Conservation (phyloP, 768 basidiomycete genomes). For the Serendipita sp. region DNA sequence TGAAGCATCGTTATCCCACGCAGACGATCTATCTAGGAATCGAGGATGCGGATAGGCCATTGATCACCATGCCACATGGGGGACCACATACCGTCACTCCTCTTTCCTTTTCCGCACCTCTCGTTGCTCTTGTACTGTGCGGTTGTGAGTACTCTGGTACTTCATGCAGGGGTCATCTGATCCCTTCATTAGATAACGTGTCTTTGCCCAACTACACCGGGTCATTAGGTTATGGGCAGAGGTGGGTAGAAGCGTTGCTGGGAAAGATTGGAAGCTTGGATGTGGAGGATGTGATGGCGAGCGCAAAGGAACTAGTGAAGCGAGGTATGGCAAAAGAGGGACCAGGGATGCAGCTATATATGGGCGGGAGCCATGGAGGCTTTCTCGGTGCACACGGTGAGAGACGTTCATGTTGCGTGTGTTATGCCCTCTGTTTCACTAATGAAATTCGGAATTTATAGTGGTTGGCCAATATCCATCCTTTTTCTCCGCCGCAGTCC, state of each 20-base stretch:
- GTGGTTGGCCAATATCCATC: constrained; percentile 50
- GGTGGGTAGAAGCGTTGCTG: constrained; percentile 35
- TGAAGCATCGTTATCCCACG: neutral
- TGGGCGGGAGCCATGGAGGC: constrained; percentile 59
- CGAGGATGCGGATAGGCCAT: constrained; percentile 17
- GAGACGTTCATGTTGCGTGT: constrained; percentile 15
- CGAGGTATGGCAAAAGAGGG: constrained; percentile 34
- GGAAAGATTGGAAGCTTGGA: constrained; percentile 51
- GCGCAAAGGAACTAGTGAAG: constrained; percentile 34
- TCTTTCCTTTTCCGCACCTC: constrained; percentile 32
- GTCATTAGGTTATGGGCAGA: constrained; percentile 49
- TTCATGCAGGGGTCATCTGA: neutral
- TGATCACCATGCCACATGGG: constrained; percentile 41
- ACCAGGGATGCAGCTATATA: constrained; percentile 36
- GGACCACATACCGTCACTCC: constrained; percentile 41
- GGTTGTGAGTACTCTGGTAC: constrained; percentile 35
- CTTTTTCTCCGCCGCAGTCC: constrained; percentile 42
- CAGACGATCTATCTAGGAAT: neutral
- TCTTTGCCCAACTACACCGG: constrained; percentile 55
- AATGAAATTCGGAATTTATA: constrained; percentile 16
- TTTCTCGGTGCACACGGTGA: constrained; percentile 44
- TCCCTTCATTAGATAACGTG: constrained; percentile 33
- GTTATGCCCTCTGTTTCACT: constrained; percentile 1
- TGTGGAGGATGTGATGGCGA: constrained; percentile 46
- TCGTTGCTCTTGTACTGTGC: constrained; percentile 35